A percentile compares a stretch with the other conserved stretches of the same genome.
phyloP scores from a whole-genome alignment of 371 early-diverging fungal genomes.

The Circinella minor region DNA sequence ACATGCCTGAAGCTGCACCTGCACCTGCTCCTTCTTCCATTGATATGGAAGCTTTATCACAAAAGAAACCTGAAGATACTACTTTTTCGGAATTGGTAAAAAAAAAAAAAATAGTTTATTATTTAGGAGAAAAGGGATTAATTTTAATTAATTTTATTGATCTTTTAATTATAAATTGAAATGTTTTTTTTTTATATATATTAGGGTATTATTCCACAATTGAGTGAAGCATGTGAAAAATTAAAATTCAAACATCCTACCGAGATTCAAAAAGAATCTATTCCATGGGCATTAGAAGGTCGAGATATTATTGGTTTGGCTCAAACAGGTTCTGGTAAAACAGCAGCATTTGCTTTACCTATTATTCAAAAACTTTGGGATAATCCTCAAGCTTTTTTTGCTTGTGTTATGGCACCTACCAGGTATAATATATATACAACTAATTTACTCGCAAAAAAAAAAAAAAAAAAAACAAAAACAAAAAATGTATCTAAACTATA shows the following conservation, averaged over 20 bases:
- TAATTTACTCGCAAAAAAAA: too few species aligned
- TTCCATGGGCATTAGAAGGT: conserved; percentile 89
- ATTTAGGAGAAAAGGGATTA: background rate
- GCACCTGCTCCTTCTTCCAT: conserved; percentile 12
- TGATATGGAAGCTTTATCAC: conserved; percentile 29
- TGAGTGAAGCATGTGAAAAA: conserved; percentile 89
- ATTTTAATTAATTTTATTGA: background rate
- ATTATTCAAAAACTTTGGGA: conserved; percentile 93
- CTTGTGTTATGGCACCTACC: conserved; percentile 98
- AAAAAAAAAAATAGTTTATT: background rate
- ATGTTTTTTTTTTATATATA: background rate
- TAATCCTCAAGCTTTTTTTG: conserved; percentile 89
- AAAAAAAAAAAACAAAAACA: too few species aligned
- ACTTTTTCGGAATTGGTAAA: conserved; percentile 34
- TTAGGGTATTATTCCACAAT: conserved; percentile 82
- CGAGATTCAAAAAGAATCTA: conserved; percentile 90
- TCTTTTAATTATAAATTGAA: too few species aligned
- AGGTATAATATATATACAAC: conserved; percentile 52
- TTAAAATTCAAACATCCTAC: conserved; percentile 92
- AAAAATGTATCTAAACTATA: background rate
- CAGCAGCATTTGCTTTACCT: conserved; percentile 97
- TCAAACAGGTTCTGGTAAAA: conserved; percentile 97
- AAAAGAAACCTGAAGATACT: conserved; percentile 33
- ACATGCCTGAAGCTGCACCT: conserved; percentile 27
- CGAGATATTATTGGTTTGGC: conserved; percentile 97